Base-by-base conservation (phyloP, 139 green algal genomes). In the Tetradesmus obliquus region DNA sequence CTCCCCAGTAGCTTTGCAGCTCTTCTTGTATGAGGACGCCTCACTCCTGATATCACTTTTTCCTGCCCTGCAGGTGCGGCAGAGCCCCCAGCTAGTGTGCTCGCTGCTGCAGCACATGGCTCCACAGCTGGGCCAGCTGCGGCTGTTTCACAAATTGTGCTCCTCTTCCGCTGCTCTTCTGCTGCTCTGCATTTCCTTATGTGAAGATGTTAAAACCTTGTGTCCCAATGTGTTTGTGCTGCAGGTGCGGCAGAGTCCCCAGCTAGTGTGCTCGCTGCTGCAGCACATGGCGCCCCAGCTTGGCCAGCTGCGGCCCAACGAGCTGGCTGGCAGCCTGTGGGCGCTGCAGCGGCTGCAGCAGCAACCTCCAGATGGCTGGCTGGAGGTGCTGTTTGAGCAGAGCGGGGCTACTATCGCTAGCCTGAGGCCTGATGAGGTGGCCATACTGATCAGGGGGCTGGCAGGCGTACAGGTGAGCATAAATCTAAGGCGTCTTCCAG, bases 271-370 rank as follows among this genome's bases (percentile, higher is more conserved):
- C 4, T 69, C 86, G 3, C 45, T 90, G 69, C 86, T 90, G 51
- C 32, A 84, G 53, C 60, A 84, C 86, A 72, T 84, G 9, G 32
- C 19, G 5, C 86, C 86, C 15, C 71, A 84, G 20, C 79, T 91
- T 32, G 12, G 13, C 6, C 51, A 12, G 12, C 57, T 91, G 58
- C 3, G 3, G 74, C 87, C 87, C 9, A 32, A 32, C 4, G 22
- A 91, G 72, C 55, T 91, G 4, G 54, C 32, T 22, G 51, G 60
- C 32, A 54, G 51, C 55, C 2, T 91, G 58, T 91, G 88, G 88
- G 76, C 79, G 12, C 79, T 91, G 24, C 8, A 79, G 3, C 45
- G n/a, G 58, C 58, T 91, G 55, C 15, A 62, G 24, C 79, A 80
- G 53, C n/a, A 45, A 24, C 74, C 87, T 0, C 24, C 74, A 22